phyloP scores from a whole-genome alignment of 192 early-diverging fungal species.

The Coemansia umbellata region DNA sequence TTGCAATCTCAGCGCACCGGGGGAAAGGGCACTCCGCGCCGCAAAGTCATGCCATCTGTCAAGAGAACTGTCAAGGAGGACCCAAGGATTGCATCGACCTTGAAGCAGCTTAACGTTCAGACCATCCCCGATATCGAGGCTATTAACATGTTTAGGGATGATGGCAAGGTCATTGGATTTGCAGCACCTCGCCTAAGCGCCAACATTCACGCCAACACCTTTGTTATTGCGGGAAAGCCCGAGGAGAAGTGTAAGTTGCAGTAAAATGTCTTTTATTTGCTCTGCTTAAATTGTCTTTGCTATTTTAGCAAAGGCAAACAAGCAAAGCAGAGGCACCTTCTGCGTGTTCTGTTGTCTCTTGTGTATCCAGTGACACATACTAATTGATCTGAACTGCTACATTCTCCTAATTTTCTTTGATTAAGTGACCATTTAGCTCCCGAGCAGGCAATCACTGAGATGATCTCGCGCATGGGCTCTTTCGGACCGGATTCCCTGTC shows the following conservation, averaged over 20 bases:
- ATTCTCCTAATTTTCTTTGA: no score
- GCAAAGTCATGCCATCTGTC: conserved; percentile 76
- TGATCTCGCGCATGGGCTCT: conserved; percentile 57
- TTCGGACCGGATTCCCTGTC: conserved; percentile 83
- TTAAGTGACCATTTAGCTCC: conserved; percentile 7
- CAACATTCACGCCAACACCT: conserved; percentile 86
- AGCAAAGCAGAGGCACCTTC: not conserved
- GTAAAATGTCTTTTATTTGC: not conserved
- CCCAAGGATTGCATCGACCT: conserved; percentile 86
- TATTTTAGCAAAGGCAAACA: not conserved
- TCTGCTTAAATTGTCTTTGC: not conserved
- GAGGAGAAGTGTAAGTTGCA: conserved; percentile 50
- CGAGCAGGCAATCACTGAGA: conserved; percentile 43
- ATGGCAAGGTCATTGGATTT: conserved; percentile 93
- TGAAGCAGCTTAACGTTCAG: conserved; percentile 91
- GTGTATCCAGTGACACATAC: no score
- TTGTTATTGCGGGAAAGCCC: conserved; percentile 83
- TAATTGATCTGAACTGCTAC: no score
- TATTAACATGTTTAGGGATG: conserved; percentile 98
- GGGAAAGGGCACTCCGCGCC: conserved; percentile 90
- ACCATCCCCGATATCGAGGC: conserved; percentile 85
- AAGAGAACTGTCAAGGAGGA: conserved; percentile 71
- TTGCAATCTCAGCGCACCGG: conserved; percentile 87
- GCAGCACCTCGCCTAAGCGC: conserved; percentile 77
- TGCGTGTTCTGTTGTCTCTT: no score